Evolutionary conservation across 2,329 filamentous ascomycete genomes (phyloP).

Genomic region (Botrytis paeoniae): DNA sequence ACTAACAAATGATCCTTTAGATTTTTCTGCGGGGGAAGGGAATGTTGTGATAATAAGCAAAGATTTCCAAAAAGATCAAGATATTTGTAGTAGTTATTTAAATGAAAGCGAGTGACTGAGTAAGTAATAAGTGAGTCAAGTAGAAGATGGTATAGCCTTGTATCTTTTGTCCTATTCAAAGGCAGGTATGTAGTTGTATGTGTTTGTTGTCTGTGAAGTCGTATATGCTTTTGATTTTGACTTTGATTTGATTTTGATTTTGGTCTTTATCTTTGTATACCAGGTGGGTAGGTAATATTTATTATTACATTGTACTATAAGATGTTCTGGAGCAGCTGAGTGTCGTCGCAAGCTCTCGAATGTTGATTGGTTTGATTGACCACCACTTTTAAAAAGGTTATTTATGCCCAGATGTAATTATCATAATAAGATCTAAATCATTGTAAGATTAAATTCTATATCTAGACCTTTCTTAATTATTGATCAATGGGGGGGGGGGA

Average conservation of each 20-base stretch:
- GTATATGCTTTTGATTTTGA: not conserved
- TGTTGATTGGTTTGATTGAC: not conserved
- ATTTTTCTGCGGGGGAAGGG: slow-evolving; percentile 17
- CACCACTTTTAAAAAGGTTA: not conserved
- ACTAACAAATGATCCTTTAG: not conserved
- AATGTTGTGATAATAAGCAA: not conserved
- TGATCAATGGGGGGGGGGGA: not conserved
- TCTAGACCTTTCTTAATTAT: not conserved
- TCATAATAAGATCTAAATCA: not conserved
- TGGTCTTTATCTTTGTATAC: not conserved
- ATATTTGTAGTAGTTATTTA: not conserved
- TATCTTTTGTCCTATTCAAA: not conserved
- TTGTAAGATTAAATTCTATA: slow-evolving; percentile 2
- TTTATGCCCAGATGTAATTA: not conserved
- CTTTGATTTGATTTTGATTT: not conserved
- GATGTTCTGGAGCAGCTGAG: slow-evolving; percentile 18
- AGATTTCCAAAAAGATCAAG: not conserved
- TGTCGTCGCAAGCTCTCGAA: slow-evolving; percentile 9
- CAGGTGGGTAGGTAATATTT: not conserved
- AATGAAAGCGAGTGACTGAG: not conserved
- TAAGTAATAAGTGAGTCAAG: not conserved
- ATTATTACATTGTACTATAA: not conserved
- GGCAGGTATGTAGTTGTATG: not conserved
- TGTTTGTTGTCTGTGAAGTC: not conserved
- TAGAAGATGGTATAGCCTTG: not conserved